Evolutionary conservation across 1,284 basidiomycete species (phyloP), one percentile per base, ranked within the genome.

Genomic region (Cutaneotrichosporon cutaneum): DNA sequence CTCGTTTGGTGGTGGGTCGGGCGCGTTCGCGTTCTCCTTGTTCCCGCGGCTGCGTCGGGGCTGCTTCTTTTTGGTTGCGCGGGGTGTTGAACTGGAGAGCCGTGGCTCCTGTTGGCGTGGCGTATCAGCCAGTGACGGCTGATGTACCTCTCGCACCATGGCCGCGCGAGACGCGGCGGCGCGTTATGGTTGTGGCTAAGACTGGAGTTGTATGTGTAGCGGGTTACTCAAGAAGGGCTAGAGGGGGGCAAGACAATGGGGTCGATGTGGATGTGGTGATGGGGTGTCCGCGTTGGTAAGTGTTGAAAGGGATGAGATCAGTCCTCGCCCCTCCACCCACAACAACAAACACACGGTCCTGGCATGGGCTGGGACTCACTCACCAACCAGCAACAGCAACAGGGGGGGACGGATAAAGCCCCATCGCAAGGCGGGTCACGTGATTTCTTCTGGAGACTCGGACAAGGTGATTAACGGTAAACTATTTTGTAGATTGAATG

Each of bases 111-210:
- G 10, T 24, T 16, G 45, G 13, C 11, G 48, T 11, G 58, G 39
- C 16, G 58, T n/a, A 42, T 7, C 7, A n/a, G 56, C 56, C 33
- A 64, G 59, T 33, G 52, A 52, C 32, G 63, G 63, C 48, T 53
- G 47, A 30, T 56, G 47, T 22, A 58, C 59, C 11, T 61, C 52
- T 48, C 63, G 63, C 24, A 61, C 63, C 63, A 61, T 64, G 13
- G 16, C 35, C 35, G 21, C n/a, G 22, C 33, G 14, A 13, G 7
- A 9, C 48, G 48, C 14, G 48, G 26, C 9, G 22, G 22, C 21
- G 22, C n/a, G n/a, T n/a, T n/a, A 14, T 16, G 14, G 26, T 14
- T 51, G 26, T 51, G 11, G 27, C 26, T 47, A 47, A n/a, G n/a
- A n/a, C n/a, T n/a, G n/a, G n/a, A n/a, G n/a, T 8, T 42, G 36